phyloP scores from a whole-genome alignment of 192 early-diverging fungal species.

The Cetraspora pellucida region DNA sequence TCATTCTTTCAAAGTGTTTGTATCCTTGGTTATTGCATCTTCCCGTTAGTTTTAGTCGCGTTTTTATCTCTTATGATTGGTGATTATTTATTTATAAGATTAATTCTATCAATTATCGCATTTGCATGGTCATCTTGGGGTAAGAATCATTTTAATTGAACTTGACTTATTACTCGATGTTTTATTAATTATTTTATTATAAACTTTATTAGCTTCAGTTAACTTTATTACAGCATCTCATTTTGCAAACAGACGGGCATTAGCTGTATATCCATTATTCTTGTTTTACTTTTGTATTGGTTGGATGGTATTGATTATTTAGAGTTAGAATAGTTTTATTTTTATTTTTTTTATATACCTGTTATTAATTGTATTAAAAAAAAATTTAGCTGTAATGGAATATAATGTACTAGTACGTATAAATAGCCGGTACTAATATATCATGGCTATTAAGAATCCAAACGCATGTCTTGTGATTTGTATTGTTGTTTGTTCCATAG shows the following conservation, averaged over 20 bases:
- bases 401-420: too few species aligned
- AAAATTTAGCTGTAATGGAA: too few species aligned
- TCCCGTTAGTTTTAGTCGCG: conserved; percentile 84
- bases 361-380: too few species aligned
- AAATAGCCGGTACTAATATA: too few species aligned
- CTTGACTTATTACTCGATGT: background rate
- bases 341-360: too few species aligned
- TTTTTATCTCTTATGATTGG: conserved; percentile 67
- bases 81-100: conserved; percentile 65
- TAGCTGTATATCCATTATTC: conserved; percentile 93
- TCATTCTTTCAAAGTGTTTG: conserved; percentile 98
- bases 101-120: conserved; percentile 72
- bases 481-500: too few species aligned
- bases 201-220: conserved; percentile 68
- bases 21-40: conserved; percentile 95
- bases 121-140: conserved; percentile 89
- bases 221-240: conserved; percentile 87
- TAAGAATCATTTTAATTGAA: conserved; percentile 38
- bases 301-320: conserved; percentile 83
- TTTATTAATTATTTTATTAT: conserved; percentile 8
- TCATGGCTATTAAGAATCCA: too few species aligned
- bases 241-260: conserved; percentile 78
- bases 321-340: too few species aligned
- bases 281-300: conserved; percentile 94
- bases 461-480: too few species aligned